Conservation (phyloP, 371 early-diverging fungal species). For the Rhizopus microsporus region DNA sequence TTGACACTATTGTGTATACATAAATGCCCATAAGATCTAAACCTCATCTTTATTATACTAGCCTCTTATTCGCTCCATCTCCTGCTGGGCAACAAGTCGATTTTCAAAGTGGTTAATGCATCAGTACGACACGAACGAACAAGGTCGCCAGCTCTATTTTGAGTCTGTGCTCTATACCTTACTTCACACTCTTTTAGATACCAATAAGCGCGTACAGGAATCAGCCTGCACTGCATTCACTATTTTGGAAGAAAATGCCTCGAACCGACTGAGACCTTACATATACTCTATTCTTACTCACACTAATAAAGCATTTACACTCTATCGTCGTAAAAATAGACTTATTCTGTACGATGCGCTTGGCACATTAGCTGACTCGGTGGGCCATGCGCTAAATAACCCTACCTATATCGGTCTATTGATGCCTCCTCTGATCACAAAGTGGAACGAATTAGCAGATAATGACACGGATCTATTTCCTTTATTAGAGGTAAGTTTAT, state of each 20-base stretch:
- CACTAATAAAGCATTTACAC: conserved; percentile 73
- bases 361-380: conserved; percentile 89
- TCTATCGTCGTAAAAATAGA: conserved; percentile 89
- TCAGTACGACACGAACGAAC: conserved; percentile 49
- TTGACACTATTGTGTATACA: conserved; percentile 4
- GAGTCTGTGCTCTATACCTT: conserved; percentile 79
- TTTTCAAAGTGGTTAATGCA: conserved; percentile 84
- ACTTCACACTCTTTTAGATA: conserved; percentile 78
- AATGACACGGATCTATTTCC: conserved; percentile 87
- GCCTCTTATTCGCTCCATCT: conserved; percentile 85
- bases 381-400: conserved; percentile 75
- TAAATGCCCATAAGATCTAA: neutral
- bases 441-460: conserved; percentile 79
- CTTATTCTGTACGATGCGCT: conserved; percentile 91
- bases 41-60: conserved; percentile 8
- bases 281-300: conserved; percentile 78
- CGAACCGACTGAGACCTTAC: conserved; percentile 73
- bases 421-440: conserved; percentile 83
- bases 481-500: conserved; percentile 72
- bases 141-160: conserved; percentile 71
- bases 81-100: conserved; percentile 92
- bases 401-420: conserved; percentile 72
- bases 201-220: conserved; percentile 93
- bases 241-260: conserved; percentile 85
- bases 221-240: conserved; percentile 93